Evolutionary conservation across 305 asterid genomes (phyloP).

Genomic region (Fraxinus xanthoxyloides): DNA sequence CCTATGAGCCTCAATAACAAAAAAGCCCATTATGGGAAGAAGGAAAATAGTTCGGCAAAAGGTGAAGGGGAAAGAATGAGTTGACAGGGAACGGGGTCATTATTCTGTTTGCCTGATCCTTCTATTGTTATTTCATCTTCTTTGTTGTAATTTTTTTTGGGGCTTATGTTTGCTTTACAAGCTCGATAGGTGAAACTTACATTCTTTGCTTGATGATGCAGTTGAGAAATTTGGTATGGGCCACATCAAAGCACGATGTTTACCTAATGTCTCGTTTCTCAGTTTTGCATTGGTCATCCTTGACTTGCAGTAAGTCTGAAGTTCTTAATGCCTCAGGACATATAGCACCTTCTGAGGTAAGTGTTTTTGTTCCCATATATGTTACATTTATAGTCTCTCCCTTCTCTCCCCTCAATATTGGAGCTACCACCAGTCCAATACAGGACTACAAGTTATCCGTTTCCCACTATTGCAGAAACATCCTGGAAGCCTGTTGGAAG

Average conservation of each 20-base stretch:
- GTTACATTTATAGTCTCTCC: background rate
- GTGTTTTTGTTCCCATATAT: slow-evolving; percentile 18
- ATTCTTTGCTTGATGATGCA: slow-evolving; percentile 32
- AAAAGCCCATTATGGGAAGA: background rate
- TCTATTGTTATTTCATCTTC: background rate
- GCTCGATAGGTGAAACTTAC: slow-evolving; percentile 17
- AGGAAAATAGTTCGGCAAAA: background rate
- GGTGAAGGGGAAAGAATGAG: slow-evolving; percentile 1
- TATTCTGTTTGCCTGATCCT: slow-evolving; percentile 2
- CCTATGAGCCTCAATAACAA: background rate
- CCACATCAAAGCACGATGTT: slow-evolving; percentile 67
- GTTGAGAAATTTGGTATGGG: slow-evolving; percentile 71
- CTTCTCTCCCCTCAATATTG: background rate
- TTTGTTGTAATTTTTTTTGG: background rate
- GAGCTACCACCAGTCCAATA: background rate
- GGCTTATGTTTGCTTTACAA: background rate
- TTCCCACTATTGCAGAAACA: slow-evolving; percentile 57
- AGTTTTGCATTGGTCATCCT: slow-evolving; percentile 64
- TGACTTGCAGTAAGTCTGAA: slow-evolving; percentile 47
- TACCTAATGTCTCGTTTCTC: slow-evolving; percentile 61
- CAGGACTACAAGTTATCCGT: background rate
- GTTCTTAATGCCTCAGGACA: slow-evolving; percentile 79
- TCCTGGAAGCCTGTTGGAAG: slow-evolving; percentile 94
- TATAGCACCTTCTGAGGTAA: slow-evolving; percentile 86
- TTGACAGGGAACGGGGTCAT: background rate